Evolutionary conservation across 768 basidiomycete species (phyloP).

Genomic region (Tricholoma saponaceum): DNA sequence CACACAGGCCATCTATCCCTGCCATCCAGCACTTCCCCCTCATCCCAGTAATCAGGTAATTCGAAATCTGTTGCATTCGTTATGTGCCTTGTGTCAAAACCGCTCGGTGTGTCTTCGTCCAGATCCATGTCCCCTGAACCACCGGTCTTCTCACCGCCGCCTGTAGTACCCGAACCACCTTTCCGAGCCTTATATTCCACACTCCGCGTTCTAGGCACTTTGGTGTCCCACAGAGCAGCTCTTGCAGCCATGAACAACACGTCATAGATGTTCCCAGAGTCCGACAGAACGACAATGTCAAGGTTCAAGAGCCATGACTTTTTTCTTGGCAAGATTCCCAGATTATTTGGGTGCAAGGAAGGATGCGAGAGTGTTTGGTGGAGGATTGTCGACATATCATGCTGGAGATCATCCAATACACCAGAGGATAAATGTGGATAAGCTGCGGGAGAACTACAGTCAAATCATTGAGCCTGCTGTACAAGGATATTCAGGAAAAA

Average conservation of each 20-base stretch:
- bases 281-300: constrained; percentile 70
- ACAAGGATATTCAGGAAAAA: neutral
- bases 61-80: constrained; percentile 74
- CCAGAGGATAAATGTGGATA: constrained; percentile 64
- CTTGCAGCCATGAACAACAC: constrained; percentile 76
- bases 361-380: constrained; percentile 62
- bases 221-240: constrained; percentile 78
- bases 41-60: constrained; percentile 84
- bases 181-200: constrained; percentile 62
- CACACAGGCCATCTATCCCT: constrained; percentile 71
- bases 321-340: constrained; percentile 52
- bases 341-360: constrained; percentile 62
- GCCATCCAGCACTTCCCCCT: constrained; percentile 63
- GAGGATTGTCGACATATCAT: constrained; percentile 64
- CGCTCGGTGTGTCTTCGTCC: constrained; percentile 45
- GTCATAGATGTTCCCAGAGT: constrained; percentile 74
- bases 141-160: constrained; percentile 11
- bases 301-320: constrained; percentile 77
- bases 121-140: constrained; percentile 51
- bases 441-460: constrained; percentile 74
- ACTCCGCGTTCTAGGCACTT: constrained; percentile 67
- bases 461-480: constrained; percentile 15
- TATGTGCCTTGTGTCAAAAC: constrained; percentile 54
- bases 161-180: constrained; percentile 10
- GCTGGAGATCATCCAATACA: constrained; percentile 72